phyloP scores from a whole-genome alignment of 2,329 filamentous ascomycete species.

The Ascosphaera apis region DNA sequence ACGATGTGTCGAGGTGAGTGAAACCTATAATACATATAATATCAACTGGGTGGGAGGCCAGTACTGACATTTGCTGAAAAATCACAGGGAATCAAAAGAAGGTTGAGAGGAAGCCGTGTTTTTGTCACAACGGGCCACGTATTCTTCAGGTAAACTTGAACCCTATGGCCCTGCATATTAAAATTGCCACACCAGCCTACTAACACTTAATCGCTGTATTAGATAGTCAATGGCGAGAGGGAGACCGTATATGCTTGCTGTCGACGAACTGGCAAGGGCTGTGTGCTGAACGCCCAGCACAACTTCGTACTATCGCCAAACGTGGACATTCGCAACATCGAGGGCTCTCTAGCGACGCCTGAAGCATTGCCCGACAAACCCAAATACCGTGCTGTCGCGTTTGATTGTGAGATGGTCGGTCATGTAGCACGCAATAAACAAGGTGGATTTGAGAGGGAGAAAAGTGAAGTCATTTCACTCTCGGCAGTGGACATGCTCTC shows the following conservation, averaged over 20 bases:
- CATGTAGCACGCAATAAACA: neutral
- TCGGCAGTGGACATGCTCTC: slow-evolving; percentile 24
- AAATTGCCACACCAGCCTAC: no score
- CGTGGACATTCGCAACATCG: neutral
- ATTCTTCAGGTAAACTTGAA: no score
- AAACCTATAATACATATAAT: no score
- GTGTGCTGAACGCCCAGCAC: slow-evolving; percentile 1
- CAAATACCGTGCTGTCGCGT: slow-evolving; percentile 13
- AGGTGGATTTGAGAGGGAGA: slow-evolving; percentile 17
- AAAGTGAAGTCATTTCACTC: slow-evolving; percentile 15
- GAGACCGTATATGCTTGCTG: slow-evolving; percentile 3
- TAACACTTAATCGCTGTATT: neutral
- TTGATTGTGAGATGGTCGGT: slow-evolving; percentile 28
- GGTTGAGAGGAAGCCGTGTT: neutral
- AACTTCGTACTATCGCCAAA: slow-evolving; percentile 1
- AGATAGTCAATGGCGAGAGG: neutral
- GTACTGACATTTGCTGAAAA: no score
- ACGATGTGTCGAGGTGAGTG: no score
- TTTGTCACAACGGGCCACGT: neutral
- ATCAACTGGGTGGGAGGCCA: no score
- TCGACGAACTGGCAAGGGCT: slow-evolving; percentile 2
- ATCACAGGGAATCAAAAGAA: no score
- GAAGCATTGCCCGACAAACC: neutral
- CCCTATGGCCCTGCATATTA: neutral
- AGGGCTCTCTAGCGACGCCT: neutral